These are phyloP conservation scores for Fusarium sp. DNA, from an alignment of 2,329 filamentous ascomycete genomes.

Conservation along the genomic window DNA sequence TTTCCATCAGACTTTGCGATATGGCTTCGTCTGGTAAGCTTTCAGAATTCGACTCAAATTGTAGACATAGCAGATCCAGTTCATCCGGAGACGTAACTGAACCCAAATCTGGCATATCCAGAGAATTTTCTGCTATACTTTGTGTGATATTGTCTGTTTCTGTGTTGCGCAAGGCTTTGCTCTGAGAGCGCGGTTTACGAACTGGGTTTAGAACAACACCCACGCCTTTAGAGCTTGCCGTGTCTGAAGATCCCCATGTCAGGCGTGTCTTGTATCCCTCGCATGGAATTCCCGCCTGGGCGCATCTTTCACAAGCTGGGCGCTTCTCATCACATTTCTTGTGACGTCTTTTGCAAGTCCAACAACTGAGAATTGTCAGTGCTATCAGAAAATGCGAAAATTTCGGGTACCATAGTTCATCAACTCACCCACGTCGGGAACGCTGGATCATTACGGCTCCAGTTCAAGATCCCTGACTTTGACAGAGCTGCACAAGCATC, in stretches of 20 bases:
- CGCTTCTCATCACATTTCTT: constrained; percentile 36
- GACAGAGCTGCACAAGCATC: too few relatives aligned
- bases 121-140: neutral
- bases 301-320: constrained; percentile 26
- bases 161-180: neutral
- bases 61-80: constrained; percentile 1
- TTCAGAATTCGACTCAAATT: neutral
- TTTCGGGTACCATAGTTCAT: too few relatives aligned
- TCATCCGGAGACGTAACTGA: neutral
- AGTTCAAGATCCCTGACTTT: neutral
- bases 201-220: constrained; percentile 28
- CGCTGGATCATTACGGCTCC: neutral
- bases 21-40: neutral
- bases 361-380: constrained; percentile 21
- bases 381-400: too few relatives aligned
- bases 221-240: neutral
- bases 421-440: constrained; percentile 5
- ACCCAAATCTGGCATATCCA: neutral
- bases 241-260: constrained; percentile 25
- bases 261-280: constrained; percentile 34
- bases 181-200: neutral
- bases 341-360: constrained; percentile 34
- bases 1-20: neutral
- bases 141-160: rapidly evolving
- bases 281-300: constrained; percentile 23